Evolutionary conservation across 148 eudicot genomes (phyloP), one percentile per base, ranked within the genome.

Genomic region (Talinum fruticosum): DNA sequence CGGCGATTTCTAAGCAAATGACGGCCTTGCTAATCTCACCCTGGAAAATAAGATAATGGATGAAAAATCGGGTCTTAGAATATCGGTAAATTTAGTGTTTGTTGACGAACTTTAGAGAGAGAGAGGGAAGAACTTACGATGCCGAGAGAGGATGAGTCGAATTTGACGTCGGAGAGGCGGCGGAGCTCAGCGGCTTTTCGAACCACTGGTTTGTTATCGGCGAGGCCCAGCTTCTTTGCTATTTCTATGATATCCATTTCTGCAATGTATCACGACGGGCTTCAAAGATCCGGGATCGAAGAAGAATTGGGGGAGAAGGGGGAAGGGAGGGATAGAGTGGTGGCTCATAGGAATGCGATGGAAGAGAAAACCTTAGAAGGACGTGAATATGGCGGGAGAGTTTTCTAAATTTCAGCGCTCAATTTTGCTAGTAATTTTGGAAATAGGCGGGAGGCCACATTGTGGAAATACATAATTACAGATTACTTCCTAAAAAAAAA

Each of bases 181-280:
- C 98, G 98, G 74, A 96, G 89, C 83, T 96, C 99, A 21, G 92
- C 95, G 15, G 99, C 99, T 80, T 90, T 93, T 7, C 99, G 93
- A n/a, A 93, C 57, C 28, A 96, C 78, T n/a, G 71, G 87, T 72
- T 91, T 89, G 74, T 85, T 83, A 19, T 87, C 90, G 29, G 88
- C 82, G 33, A 96, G 76, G 33, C 87, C 93, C 16, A 96, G 77
- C 71, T 90, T 78, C n/a, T 79, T 87, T 2, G 95, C 98, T 24
- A 93, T 73, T 0, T 90, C 93, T 6, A 86, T 73, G 54, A 93
- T 83, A 49, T 93, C 97, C 98, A 96, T 96, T 36, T 5, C 26
- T 32, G 16, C 29, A 15, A 18, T 12, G 32, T 45, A 21, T 33
- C 12, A 41, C 47, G 23, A 2, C 4, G 44, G 15, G 47, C 8